These are phyloP conservation scores for Arthrobotrys sphaeroides DNA, from an alignment of 2,329 filamentous ascomycete genomes.

Conservation along the genomic window DNA sequence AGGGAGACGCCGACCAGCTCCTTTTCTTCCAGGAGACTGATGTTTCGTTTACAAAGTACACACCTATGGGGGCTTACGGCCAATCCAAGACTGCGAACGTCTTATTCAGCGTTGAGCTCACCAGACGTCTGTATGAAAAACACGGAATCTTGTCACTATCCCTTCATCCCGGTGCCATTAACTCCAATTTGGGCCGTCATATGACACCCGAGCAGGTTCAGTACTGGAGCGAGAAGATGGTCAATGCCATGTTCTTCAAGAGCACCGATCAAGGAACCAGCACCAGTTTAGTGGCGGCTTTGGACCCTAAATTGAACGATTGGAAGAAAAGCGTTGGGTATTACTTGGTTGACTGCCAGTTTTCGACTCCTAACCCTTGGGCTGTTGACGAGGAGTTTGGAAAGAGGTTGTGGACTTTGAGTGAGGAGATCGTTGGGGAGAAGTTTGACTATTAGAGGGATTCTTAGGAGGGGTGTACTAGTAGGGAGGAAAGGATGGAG, in stretches of 20 bases:
- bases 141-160: constrained; percentile 61
- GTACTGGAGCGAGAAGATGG: background rate
- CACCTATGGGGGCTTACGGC: constrained; percentile 63
- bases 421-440: constrained; percentile 63
- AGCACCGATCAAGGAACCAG: constrained; percentile 61
- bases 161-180: constrained; percentile 62
- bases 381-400: constrained; percentile 60
- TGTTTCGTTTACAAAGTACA: constrained; percentile 57
- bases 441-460: constrained; percentile 58
- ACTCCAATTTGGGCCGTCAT: constrained; percentile 26
- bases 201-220: background rate
- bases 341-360: constrained; percentile 46
- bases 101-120: constrained; percentile 63
- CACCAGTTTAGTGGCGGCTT: constrained; percentile 63
- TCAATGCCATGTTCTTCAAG: constrained; percentile 57
- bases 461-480: background rate
- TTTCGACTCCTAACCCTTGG: constrained; percentile 53
- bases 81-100: constrained; percentile 68
- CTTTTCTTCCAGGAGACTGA: constrained; percentile 16
- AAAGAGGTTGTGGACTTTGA: constrained; percentile 64
- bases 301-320: constrained; percentile 62
- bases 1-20: constrained; percentile 17
- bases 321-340: constrained; percentile 26
- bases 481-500: too few species aligned
- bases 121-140: constrained; percentile 59